These are phyloP conservation scores for Lepidopterella palustris DNA, from an alignment of 495 filamentous ascomycete genomes.

Conservation along the genomic window DNA sequence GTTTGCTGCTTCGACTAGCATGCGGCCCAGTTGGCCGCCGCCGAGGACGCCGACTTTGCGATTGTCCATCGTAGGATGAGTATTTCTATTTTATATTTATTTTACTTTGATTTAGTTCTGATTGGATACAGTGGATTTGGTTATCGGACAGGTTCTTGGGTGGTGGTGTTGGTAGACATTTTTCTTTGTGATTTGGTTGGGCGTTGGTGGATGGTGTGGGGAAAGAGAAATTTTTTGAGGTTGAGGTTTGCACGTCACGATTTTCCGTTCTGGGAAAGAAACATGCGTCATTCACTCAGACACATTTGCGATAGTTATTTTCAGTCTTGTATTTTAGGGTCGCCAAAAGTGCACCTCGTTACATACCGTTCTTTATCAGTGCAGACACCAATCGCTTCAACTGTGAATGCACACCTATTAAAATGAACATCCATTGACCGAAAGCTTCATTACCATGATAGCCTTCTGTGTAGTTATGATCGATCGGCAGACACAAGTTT, in stretches of 20 bases:
- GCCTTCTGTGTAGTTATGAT: not conserved
- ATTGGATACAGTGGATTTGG: not conserved
- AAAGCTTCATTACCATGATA: not conserved
- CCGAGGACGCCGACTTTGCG: slow-evolving; percentile 57
- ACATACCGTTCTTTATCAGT: too few relatives aligned
- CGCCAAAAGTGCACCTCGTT: too few relatives aligned
- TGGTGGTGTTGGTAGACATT: not conserved
- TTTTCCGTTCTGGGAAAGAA: too few relatives aligned
- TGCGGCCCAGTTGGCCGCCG: slow-evolving; percentile 80
- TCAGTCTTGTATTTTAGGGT: too few relatives aligned
- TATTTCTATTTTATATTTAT: not conserved
- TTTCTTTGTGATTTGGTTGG: too few relatives aligned
- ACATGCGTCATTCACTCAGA: too few relatives aligned
- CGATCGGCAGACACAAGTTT: slow-evolving; percentile 14
- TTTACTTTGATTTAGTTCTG: not conserved
- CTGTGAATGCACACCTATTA: too few relatives aligned
- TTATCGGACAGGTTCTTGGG: not conserved
- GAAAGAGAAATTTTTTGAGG: not conserved
- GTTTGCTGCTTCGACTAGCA: slow-evolving; percentile 91
- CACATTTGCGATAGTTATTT: too few relatives aligned
- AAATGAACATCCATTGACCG: not conserved
- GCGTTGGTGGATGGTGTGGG: not conserved
- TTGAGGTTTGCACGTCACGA: too few relatives aligned
- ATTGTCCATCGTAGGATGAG: slow-evolving; percentile 7
- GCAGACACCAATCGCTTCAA: too few relatives aligned